Percentiles rank a stretch among this genome's conserved stretches.
These are phyloP conservation scores for Diaporthe longicolla DNA, from an alignment of 2,329 filamentous ascomycete genomes.

Conservation along the genomic window DNA sequence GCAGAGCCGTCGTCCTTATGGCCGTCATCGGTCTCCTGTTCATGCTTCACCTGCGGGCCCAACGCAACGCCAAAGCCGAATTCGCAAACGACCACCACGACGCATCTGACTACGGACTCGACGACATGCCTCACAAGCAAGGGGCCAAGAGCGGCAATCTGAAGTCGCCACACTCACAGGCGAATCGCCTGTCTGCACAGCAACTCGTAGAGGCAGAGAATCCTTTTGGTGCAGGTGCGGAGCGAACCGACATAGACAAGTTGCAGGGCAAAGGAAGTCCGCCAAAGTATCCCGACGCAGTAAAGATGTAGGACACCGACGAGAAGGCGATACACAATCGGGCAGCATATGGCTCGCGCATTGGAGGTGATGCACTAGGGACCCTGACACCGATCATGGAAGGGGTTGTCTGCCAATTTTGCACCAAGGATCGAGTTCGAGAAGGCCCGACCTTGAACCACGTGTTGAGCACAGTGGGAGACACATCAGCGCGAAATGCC, in stretches of 20 bases:
- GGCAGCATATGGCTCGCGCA: background rate
- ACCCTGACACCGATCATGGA: background rate
- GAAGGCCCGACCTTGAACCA: background rate
- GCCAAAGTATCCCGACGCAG: slow-evolving; percentile 40
- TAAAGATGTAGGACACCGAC: slow-evolving; percentile 38
- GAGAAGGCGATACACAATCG: slow-evolving; percentile 13
- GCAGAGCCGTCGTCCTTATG: slow-evolving; percentile 37
- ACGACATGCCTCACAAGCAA: slow-evolving; percentile 49
- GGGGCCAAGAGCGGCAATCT: slow-evolving; percentile 14
- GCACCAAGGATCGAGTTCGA: background rate
- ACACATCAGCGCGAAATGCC: background rate
- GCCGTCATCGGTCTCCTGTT: slow-evolving; percentile 35
- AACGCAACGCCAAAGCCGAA: slow-evolving; percentile 44
- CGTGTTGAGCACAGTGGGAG: background rate
- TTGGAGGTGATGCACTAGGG: background rate
- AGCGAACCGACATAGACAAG: slow-evolving; percentile 35
- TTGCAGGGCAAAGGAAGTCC: slow-evolving; percentile 26
- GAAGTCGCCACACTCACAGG: slow-evolving; percentile 4
- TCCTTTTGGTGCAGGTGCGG: slow-evolving; percentile 39
- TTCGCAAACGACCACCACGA: slow-evolving; percentile 45
- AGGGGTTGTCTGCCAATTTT: slow-evolving; percentile 11
- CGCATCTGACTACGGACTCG: slow-evolving; percentile 59
- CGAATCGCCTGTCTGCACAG: slow-evolving; percentile 35
- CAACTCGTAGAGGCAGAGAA: slow-evolving; percentile 39
- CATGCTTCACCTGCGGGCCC: slow-evolving; percentile 38